Base-by-base conservation (phyloP, 202 grass and related monocot species). In the Zizania palustris region DNA sequence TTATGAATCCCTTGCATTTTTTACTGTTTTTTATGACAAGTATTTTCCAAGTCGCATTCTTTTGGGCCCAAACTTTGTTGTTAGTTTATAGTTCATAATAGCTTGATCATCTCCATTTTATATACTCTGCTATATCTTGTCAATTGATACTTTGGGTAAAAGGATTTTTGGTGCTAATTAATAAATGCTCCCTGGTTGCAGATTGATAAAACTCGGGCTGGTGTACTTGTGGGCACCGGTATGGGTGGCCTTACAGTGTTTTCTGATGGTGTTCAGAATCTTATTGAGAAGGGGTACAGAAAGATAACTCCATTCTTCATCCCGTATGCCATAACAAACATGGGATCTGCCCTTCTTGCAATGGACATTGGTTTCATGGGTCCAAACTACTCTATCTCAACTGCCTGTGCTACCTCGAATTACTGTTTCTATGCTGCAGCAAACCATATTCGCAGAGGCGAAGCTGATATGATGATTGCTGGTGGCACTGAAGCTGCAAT, bases 301-400 rank as follows among this genome's bases (percentile, higher is more conserved):
- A 97, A 97, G 82, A 97, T 97, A 34, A 85, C 81, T 67, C 90
- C 90, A 69, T 91, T 97, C 70, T 91, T 93, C 81, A 97, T 97
- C 63, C 93, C 93, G 11, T 93, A 93, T 74, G 49, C 86, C 11
- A 97, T 97, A 81, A 91, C 88, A 22, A 97, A 97, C 74, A 93
- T 91, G 90, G 90, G 58, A 54, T 89, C 93, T n/a, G 90, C 93
- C 5, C 63, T 97, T 73, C 88, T 97, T 67, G 90, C 67, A 48
- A 97, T 93, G 84, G 93, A 97, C 64, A 83, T 97, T 69, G 88
- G 88, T 19, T 97, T 97, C 88, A 97, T 97, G 93, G 93, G 93
- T 72, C 84, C 90, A 83, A 97, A 93, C 53, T 97, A 97, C 61
- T 97, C 93, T 20, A 93, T 97, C 81, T 97, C 93, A 69, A 93